Base-by-base conservation (phyloP, 495 filamentous ascomycete genomes). In the Umbilicaria muhlenbergii region DNA sequence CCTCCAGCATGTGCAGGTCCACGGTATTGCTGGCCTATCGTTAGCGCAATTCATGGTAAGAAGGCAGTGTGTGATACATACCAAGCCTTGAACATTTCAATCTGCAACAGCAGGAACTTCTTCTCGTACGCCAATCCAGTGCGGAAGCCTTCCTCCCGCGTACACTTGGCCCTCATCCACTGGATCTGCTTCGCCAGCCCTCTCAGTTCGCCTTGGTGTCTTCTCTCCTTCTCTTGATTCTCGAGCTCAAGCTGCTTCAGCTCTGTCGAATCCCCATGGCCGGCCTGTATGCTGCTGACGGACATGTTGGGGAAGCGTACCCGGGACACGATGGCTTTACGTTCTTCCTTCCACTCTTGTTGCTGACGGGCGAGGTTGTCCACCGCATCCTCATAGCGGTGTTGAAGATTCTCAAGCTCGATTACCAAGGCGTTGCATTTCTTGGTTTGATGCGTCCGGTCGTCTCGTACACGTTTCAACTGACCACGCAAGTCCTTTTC, bases 171-270 rank as follows among this genome's bases (percentile, higher is more conserved):
- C 46, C 79, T 71, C 45, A 96, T 74, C 78, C 83, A 98, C 49
- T 86, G 69, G 51, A 95, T 89, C 59, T 94, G 86, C 61, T 88
- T 81, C 47, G 73, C 75, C 56, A 98, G 67, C 11, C 87, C 87
- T 38, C 76, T 72, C 28, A 94, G 69, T 62, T 96, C 92, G 51
- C 79, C 80, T 46, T 72, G 71, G 50, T 94, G 88, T 39, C 71
- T 65, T 43, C 68, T 67, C 53, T 81, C 70, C 10, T 63, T 63
- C 32, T 64, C 58, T 46, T 44, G 33, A 13, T 49, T 39, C 36
- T 48, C 49, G 33, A 50, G 43, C 41, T 74, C 73, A 13, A 70
- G 57, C 10, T 63, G 64, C 14, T 66, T 63, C 37, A 75, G 60
- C 21, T 73, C 66, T 21, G 63, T 57, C 44, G 54, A 40, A 40